Evolutionary conservation across 345 rosid genomes (phyloP), one percentile per base, ranked within the genome.

Genomic region (Trapa incisa): DNA sequence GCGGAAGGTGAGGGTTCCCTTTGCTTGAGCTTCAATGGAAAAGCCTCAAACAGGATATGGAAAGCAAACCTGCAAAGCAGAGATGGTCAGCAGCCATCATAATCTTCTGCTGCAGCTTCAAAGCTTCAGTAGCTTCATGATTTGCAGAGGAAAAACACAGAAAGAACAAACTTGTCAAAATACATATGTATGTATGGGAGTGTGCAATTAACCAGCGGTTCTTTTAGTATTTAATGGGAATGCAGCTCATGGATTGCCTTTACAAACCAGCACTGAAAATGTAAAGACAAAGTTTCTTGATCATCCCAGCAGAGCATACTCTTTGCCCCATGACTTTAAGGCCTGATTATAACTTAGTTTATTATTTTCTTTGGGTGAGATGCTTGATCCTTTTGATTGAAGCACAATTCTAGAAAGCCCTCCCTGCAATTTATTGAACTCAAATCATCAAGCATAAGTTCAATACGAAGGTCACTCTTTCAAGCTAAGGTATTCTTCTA

Each of bases 221-320:
- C 11, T 53, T 53, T 53, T n/a, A 17, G 35, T 32, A 66, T 48
- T 37, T 37, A 53, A 52, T 7, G 45, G 63, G 58, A 52, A 38
- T 38, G 70, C 70, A 67, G 48, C 57, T 60, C 52, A 50, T 45
- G 62, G 13, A 5, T 6, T 22, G 54, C 47, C 70, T 67, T 67
- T 67, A 67, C 70, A 67, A 58, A 58, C 48, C 70, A 9, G 39
- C 70, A 53, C 62, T n/a, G 47, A 67, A 67, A 53, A 52, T 52
- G 61, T 67, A 67, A 67, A 67, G 70, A 67, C 70, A 53, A 67
- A 67, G 70, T 67, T 60, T 67, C 70, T 37, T 53, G 57, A 67
- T 67, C 57, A 67, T 67, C 70, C 70, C 70, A 67, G 70, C 70
- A 60, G 33, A 5, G 37, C 70, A 54, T 62, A 52, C 53, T 53